Evolutionary conservation across 495 filamentous ascomycete species (phyloP), one percentile per base, ranked within the genome.

Genomic region (Entonaema liquescens): DNA sequence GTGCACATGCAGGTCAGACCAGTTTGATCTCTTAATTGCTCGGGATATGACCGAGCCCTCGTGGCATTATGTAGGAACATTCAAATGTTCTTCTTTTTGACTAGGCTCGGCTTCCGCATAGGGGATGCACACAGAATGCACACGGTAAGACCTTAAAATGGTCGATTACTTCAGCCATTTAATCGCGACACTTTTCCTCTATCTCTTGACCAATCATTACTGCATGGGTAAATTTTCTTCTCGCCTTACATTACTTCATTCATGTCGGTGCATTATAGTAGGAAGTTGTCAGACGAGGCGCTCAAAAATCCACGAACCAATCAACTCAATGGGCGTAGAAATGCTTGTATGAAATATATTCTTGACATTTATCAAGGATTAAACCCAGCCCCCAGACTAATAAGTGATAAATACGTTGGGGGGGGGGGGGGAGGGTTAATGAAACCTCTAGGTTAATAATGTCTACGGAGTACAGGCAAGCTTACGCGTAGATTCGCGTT

Each of bases 401-500:
- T n/a, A n/a, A n/a, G 44, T 50, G 17, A 17, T 17, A 25, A 38
- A 21, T 57, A 67, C 42, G 65, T 57, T n/a, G n/a, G n/a, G n/a
- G n/a, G n/a, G n/a, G n/a, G n/a, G n/a, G 65, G 66, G 59, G 54
- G 56, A 65, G 44, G n/a, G 31, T 13, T 1, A 33, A 47, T 35
- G 42, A 54, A 42, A 64, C 52, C 44, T 25, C 44, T 47, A 42
- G n/a, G n/a, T n/a, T n/a, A n/a, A n/a, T n/a, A n/a, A n/a, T n/a
- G n/a, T 21, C 42, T 19, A 47, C n/a, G n/a, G n/a, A 25, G 29
- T 66, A 47, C 49, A 57, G 13, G 31, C 38, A 47, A 11, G 12
- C 62, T 42, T 29, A 76, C 74, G 74, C 71, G 74, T 67, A 35
- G 12, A 61, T 54, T 67, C 74, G 74, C 68, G 74, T 74, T 56